Conservation (phyloP, 2,329 filamentous ascomycete species). For the Leptosphaerulina australis region DNA sequence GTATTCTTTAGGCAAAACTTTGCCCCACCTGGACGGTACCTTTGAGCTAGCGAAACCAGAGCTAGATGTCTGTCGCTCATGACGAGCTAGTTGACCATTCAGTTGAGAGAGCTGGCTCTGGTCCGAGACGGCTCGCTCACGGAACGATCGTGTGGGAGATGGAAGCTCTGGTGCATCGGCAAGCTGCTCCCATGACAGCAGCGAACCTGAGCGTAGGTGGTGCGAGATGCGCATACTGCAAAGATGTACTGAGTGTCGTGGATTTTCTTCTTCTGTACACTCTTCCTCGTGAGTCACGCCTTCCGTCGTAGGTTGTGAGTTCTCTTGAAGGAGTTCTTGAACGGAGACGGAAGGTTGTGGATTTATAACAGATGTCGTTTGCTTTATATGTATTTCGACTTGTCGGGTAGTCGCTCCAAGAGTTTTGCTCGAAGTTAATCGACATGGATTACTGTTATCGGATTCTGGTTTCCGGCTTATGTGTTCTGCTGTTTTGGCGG, state of each 20-base stretch:
- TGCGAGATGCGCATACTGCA: conserved; percentile 54
- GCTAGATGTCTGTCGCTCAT: conserved; percentile 43
- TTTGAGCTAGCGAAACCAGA: conserved; percentile 46
- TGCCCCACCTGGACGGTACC: conserved; percentile 49
- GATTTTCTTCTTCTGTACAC: conserved; percentile 23
- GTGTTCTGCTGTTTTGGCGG: background rate
- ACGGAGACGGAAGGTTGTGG: conserved; percentile 27
- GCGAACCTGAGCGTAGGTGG: conserved; percentile 52
- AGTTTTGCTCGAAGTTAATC: background rate
- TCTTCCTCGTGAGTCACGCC: background rate
- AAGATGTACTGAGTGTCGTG: conserved; percentile 48
- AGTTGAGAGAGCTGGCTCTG: conserved; percentile 25
- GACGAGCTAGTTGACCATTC: conserved; percentile 20
- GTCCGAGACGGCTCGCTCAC: conserved; percentile 29
- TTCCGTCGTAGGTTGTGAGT: background rate
- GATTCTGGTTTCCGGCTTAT: background rate
- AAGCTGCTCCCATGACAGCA: conserved; percentile 46
- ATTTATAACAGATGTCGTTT: conserved; percentile 22
- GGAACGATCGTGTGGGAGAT: conserved; percentile 18
- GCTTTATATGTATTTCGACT: conserved; percentile 30
- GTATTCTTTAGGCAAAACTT: conserved; percentile 30
- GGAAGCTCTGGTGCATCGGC: conserved; percentile 30
- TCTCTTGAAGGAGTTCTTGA: conserved; percentile 15
- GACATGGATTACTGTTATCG: background rate
- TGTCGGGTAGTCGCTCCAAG: background rate